Base-by-base conservation (phyloP, 2,329 filamentous ascomycete genomes). In the Byssothecium circinans region DNA sequence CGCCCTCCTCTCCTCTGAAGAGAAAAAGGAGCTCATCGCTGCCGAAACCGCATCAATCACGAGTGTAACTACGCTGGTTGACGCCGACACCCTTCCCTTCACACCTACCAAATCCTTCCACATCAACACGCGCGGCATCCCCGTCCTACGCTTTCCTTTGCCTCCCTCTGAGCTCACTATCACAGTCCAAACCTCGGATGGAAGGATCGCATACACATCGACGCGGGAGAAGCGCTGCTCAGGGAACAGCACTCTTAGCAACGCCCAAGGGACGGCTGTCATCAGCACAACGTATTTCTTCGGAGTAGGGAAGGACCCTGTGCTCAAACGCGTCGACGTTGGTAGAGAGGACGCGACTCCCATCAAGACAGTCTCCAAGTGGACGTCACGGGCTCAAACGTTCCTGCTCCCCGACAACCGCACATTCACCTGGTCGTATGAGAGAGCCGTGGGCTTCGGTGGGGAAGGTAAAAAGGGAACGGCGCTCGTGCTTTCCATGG, bases 371-470 rank as follows among this genome's bases (percentile, higher is more conserved):
- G 46, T 51, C 2, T 65, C 73, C 17, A 75, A 74, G 50, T 69
- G 77, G 58, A 68, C 75, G 3, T 79, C 78, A 12, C 76, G 81
- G 25, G 68, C 75, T 2, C 71, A 74, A 25, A 58, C 54, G 7
- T 78, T 85, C 54, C 64, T 68, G 33, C 76, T 77, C 8, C 74
- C 74, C 8, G 68, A 76, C 30, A 81, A 80, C 14, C 49, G 52
- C 5, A 73, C 66, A 1, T 82, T 82, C 47, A 72, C 77, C 50
- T 85, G 83, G 82, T 73, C 75, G 11, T 84, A 85, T 61, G 54
- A 58, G 43, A 53, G 44, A 33, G 52, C 54, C 41, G 49, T 41
- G 8, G 55, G 49, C 1, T 54, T 59, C 41, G 56, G 52, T 4
- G 41, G 27, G 1, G 42, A 50, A 3, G 53, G 45, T 7, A 50